Conservation (phyloP, 1,284 basidiomycete genomes). For the Sporisorium sorghi region DNA sequence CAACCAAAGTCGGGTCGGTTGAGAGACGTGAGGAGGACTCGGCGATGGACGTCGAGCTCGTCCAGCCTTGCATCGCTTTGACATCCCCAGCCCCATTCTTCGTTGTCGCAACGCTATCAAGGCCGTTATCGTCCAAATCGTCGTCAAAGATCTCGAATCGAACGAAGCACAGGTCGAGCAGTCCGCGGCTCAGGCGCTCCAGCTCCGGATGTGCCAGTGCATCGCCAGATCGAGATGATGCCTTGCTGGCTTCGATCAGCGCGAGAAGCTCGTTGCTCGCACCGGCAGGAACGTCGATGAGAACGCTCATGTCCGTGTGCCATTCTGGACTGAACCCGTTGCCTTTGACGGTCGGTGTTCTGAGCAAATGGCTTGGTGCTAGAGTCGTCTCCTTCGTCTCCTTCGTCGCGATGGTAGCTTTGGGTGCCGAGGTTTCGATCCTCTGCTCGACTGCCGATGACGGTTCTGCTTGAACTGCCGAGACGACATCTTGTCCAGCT, state of each 20-base stretch:
- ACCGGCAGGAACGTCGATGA: constrained; percentile 60
- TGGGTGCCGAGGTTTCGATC: neutral
- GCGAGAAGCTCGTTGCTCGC: constrained; percentile 26
- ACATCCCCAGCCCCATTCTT: neutral
- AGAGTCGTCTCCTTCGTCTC: neutral
- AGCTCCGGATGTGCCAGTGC: constrained; percentile 14
- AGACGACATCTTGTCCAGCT: neutral
- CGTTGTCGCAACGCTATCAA: neutral
- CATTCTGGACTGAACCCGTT: constrained; percentile 67
- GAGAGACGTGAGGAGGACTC: constrained; percentile 12
- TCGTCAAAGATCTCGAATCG: constrained; percentile 65
- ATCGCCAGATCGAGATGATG: neutral
- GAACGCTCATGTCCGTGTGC: constrained; percentile 53
- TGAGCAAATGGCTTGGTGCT: constrained; percentile 19
- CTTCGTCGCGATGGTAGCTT: neutral
- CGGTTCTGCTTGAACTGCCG: neutral
- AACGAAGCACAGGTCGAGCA: constrained; percentile 66
- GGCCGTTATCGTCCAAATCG: constrained; percentile 16
- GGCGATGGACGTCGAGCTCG: constrained; percentile 1
- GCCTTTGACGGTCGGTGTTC: constrained; percentile 51
- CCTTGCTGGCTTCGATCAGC: constrained; percentile 26
- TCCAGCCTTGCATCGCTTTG: neutral
- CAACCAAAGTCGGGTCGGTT: neutral
- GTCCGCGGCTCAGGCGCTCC: constrained; percentile 51
- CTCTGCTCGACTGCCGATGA: neutral